Evolutionary conservation across 352 stramenopile genomes (phyloP).

Genomic region (Phytophthora macrochlamydospora): DNA sequence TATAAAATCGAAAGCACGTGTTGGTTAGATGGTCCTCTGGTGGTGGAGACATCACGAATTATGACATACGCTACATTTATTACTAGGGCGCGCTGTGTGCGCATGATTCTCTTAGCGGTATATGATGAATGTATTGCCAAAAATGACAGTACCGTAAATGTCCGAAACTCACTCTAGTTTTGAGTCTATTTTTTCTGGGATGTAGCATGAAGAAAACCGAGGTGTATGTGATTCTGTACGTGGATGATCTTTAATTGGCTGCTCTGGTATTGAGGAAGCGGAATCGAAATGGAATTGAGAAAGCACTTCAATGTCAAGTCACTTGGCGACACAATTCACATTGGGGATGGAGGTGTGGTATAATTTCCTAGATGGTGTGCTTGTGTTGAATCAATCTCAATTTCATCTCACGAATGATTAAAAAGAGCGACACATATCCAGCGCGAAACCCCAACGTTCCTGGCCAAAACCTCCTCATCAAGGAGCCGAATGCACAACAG

Average conservation of each 20-base stretch:
- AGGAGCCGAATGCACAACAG: background rate
- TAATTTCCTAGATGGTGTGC: background rate
- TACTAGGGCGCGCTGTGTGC: too few species aligned
- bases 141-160: too few species aligned
- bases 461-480: conserved; percentile 5
- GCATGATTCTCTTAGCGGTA: too few species aligned
- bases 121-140: too few species aligned
- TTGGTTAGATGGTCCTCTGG: too few species aligned
- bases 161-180: too few species aligned
- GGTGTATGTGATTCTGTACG: conserved; percentile 1
- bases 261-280: background rate
- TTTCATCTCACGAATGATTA: conserved; percentile 5
- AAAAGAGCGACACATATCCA: background rate
- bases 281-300: conserved; percentile 15
- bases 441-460: background rate
- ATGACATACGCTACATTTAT: too few species aligned
- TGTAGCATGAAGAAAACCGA: too few species aligned
- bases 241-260: background rate
- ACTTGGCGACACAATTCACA: conserved; percentile 12
- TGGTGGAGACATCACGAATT: too few species aligned
- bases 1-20: too few species aligned
- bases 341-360: conserved; percentile 17
- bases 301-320: conserved; percentile 11
- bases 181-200: too few species aligned
- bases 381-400: background rate